phyloP scores from a whole-genome alignment of 192 early-diverging fungal species.

The Kappamyces sp. region DNA sequence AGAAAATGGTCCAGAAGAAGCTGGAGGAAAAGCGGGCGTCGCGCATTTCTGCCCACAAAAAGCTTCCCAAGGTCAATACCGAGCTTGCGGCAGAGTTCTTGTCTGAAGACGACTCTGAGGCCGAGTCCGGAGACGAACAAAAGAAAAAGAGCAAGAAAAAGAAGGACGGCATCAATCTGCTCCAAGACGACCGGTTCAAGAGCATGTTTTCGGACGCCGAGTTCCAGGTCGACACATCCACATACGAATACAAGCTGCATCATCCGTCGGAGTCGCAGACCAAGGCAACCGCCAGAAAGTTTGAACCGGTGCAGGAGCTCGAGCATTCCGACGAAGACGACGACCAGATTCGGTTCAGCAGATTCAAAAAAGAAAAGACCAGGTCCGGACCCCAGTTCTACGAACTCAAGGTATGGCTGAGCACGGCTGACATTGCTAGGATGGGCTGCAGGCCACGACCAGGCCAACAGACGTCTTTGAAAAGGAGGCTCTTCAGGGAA shows the following conservation, averaged over 20 bases:
- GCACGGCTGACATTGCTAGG: constrained; percentile 1
- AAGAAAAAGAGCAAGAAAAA: constrained; percentile 42
- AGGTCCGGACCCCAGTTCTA: constrained; percentile 30
- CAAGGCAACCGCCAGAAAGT: constrained; percentile 30
- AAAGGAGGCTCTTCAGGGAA: not conserved
- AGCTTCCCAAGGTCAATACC: constrained; percentile 90
- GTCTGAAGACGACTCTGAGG: constrained; percentile 36
- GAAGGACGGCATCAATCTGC: constrained; percentile 45
- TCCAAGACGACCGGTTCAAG: constrained; percentile 81
- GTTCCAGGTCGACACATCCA: constrained; percentile 81
- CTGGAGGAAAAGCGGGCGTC: constrained; percentile 78
- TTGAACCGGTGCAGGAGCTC: constrained; percentile 29
- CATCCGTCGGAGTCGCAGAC: constrained; percentile 42
- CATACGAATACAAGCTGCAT: constrained; percentile 74
- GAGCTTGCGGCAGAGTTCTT: constrained; percentile 72
- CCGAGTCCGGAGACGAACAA: constrained; percentile 31
- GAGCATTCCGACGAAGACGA: constrained; percentile 23
- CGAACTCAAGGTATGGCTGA: constrained; percentile 27
- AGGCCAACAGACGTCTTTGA: not conserved
- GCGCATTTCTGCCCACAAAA: constrained; percentile 80
- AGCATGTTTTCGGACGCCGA: constrained; percentile 86
- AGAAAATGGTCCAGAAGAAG: constrained; percentile 71
- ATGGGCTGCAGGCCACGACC: not conserved
- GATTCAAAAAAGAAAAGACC: constrained; percentile 14
- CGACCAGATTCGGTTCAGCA: constrained; percentile 26